A percentile compares a stretch with the other conserved stretches of the same genome.
phyloP scores from a whole-genome alignment of 2,329 filamentous ascomycete species.

The Fusarium phyllophilum region DNA sequence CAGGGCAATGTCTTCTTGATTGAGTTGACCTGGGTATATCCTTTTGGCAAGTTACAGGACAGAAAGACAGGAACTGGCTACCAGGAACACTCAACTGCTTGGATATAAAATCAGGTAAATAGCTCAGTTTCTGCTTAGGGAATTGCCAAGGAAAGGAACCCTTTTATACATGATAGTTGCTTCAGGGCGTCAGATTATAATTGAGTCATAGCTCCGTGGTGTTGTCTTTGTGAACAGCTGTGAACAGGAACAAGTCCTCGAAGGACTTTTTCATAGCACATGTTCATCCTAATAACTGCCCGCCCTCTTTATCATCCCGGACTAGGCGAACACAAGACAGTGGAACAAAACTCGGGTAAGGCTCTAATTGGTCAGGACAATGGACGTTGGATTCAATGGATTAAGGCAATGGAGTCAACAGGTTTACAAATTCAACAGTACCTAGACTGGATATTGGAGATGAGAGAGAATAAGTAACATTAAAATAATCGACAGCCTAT shows the following conservation, averaged over 20 bases:
- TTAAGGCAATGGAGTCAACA: fast-evolving
- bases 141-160: fast-evolving
- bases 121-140: fast-evolving
- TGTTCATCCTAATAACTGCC: not conserved
- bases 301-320: not conserved
- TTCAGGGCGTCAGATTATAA: no score
- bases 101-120: not conserved
- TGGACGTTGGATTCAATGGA: fast-evolving
- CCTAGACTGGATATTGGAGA: not conserved
- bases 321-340: not conserved
- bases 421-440: fast-evolving
- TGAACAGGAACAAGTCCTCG: not conserved
- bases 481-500: not conserved
- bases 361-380: not conserved
- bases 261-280: not conserved
- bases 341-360: not conserved
- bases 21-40: not conserved
- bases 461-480: not conserved
- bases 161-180: not conserved
- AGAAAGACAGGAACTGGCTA: not conserved
- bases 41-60: not conserved
- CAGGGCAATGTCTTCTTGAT: no score
- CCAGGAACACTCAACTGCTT: fast-evolving
- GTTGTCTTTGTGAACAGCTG: fast-evolving
- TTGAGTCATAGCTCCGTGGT: not conserved